Base-by-base conservation (phyloP, 345 rosid genomes). In the Erysimum cheiranthoides region DNA sequence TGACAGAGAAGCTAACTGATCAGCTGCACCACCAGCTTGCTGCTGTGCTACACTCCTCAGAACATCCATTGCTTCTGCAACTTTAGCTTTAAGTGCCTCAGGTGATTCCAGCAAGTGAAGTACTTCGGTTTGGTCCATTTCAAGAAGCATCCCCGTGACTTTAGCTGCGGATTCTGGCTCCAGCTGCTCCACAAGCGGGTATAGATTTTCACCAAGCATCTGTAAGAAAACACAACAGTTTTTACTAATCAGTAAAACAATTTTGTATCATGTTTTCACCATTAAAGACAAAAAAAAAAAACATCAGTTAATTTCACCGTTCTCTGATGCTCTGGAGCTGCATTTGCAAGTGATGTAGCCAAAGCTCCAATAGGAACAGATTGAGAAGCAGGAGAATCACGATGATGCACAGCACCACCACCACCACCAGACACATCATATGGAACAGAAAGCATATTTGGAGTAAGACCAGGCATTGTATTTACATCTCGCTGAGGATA, bases 301-400 rank as follows among this genome's bases (percentile, higher is more conserved):
- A 21, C 25, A 8, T 17, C 52, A 57, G 46, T 40, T 14, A 17
- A 58, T 25, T 42, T 62, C 85, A 94, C 98, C 82, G 87, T 90
- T 77, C 98, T 90, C 86, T 92, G 98, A 78, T 85, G 89, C 59
- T 92, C 97, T 12, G 95, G 92, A 54, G 84, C 49, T 32, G 98
- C 88, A 83, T 94, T 92, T 32, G 98, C 98, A 49, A 94, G 97
- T 5, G 91, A 88, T 76, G 89, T 72, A 53, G 96, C 93, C 86
- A 94, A 74, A 78, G 98, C 95, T 51, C 87, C 89, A 35, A 94
- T 88, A 0, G 97, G 98, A 68, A 94, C 68, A 53, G 93, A 32
- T 66, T 86, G 98, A 73, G 93, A 81, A 60, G 79, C 47, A 50
- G 86, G 53, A 31, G 89, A 79, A 74, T 87, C 96, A 61, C 94